phyloP scores from a whole-genome alignment of 257 asterid genomes.

The Penstemon eatonii region DNA sequence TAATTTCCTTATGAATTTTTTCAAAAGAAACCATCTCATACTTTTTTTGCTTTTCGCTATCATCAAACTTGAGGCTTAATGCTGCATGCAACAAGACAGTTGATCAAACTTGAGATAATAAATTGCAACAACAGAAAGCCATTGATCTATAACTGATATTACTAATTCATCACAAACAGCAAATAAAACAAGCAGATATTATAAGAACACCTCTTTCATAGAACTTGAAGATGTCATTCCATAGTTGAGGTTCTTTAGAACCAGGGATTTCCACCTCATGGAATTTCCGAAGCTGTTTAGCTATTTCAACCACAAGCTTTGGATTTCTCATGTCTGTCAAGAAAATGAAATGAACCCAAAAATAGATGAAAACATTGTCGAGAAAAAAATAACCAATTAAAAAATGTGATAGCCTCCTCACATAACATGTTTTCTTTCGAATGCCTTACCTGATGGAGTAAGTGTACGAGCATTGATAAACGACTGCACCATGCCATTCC shows the following conservation, averaged over 20 bases:
- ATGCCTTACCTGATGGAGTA: slow-evolving; percentile 63
- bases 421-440: slow-evolving; percentile 22
- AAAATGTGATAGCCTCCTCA: background rate
- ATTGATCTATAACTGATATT: background rate
- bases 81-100: slow-evolving; percentile 52
- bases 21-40: slow-evolving; percentile 66
- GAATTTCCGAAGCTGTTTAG: slow-evolving; percentile 75
- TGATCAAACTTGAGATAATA: slow-evolving; percentile 29
- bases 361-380: background rate
- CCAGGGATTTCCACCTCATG: slow-evolving; percentile 93
- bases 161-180: slow-evolving; percentile 6
- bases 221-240: slow-evolving; percentile 82
- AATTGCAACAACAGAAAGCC: slow-evolving; percentile 19
- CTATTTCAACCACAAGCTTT: slow-evolving; percentile 76
- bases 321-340: slow-evolving; percentile 78
- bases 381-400: slow-evolving; percentile 4
- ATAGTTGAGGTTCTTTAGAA: slow-evolving; percentile 81
- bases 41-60: slow-evolving; percentile 61
- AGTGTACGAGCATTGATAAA: slow-evolving; percentile 89
- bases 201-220: slow-evolving; percentile 50
- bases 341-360: slow-evolving; percentile 24
- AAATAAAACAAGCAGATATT: slow-evolving; percentile 14
- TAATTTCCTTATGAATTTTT: slow-evolving; percentile 62
- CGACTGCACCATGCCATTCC: slow-evolving; percentile 98
- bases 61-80: slow-evolving; percentile 68